phyloP scores from a whole-genome alignment of 148 eudicot species.

The Pharnaceum exiguum region DNA sequence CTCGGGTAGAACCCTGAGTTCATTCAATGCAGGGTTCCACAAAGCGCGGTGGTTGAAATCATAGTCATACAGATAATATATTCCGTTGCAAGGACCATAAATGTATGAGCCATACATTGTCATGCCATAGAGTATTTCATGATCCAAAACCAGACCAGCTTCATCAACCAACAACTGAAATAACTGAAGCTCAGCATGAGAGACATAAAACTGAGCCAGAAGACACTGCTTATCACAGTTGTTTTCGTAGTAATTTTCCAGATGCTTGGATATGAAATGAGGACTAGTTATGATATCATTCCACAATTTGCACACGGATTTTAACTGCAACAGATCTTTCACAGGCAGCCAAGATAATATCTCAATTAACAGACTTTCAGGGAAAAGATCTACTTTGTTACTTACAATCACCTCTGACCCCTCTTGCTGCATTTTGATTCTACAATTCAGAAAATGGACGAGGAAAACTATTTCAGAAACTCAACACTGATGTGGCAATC shows the following conservation, averaged over 20 bases:
- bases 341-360: background rate
- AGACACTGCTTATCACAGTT: background rate
- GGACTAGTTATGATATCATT: background rate
- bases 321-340: background rate
- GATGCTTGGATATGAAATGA: background rate
- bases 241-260: background rate
- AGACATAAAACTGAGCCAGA: background rate
- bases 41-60: background rate
- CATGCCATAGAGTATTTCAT: background rate
- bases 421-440: too few species aligned
- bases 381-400: too few species aligned
- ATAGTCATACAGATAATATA: background rate
- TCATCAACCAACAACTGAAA: background rate
- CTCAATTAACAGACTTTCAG: background rate
- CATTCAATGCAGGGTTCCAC: constrained; percentile 9
- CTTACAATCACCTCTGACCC: too few species aligned
- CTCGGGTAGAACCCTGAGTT: background rate
- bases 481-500: too few species aligned
- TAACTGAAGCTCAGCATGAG: background rate
- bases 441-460: too few species aligned
- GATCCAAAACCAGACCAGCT: background rate
- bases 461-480: too few species aligned
- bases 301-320: background rate
- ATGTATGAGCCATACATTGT: background rate
- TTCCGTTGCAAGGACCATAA: constrained; percentile 12